Evolutionary conservation across 805 yeast genomes (phyloP), one percentile per base, ranked within the genome.

Genomic region (Pichia rugopelliculosa): DNA sequence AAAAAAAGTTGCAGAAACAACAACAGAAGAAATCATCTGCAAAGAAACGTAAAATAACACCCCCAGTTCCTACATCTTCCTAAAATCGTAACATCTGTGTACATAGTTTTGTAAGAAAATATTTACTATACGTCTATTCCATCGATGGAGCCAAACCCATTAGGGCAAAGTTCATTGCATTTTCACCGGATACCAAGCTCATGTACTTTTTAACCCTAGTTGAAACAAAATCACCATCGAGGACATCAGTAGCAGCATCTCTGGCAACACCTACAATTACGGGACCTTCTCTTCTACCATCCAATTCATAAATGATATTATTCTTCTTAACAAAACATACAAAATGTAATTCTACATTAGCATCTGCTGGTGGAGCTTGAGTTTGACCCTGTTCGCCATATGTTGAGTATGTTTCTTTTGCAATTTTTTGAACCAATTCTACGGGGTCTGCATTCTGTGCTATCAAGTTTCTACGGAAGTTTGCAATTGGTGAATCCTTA

Each of bases 271-370:
- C 68, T 37, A 88, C 66, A 50, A 75, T 79, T 33, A 82, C 71
- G 0, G 96, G 88, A 0, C 96, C 93, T 33, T 65, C 65, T 53
- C 95, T 73, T 53, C 98, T 74, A 1, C 99, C 99, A 60, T 91
- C 99, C 33, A 91, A 72, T 65, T 91, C 98, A 58, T 79, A 87
- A 20, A 91, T 59, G 9, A 76, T 77, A 52, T 78, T 73, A 12
- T 68, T 66, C 33, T 66, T 63, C 56, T 76, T 80, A 11, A 85
- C 71, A 57, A 85, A 82, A 6, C 93, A 74, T 23, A 91, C 80
- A 60, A 86, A 91, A 66, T 91, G 99, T 48, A 83, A 69, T 46
- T 80, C 78, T 4, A 78, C 71, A 5, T 78, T 72, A 3, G 69
- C 71, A 1, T 70, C 74, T 9, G 84, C 79, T 11, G 66, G 61